Evolutionary conservation across 768 basidiomycete species (phyloP).

Genomic region (Boletales sp.): DNA sequence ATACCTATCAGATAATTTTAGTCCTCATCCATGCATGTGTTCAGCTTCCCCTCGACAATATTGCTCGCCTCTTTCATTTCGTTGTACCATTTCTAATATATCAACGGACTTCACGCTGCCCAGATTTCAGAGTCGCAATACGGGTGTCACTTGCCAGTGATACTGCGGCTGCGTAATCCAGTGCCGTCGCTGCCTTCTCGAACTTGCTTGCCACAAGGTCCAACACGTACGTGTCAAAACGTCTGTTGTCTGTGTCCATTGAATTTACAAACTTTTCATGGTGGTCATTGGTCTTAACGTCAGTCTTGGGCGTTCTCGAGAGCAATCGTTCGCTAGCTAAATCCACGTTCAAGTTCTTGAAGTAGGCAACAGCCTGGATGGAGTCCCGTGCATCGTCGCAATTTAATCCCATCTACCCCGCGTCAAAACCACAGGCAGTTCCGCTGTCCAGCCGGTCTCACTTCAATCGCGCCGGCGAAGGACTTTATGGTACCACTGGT

Average conservation of each 20-base stretch:
- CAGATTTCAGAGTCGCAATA: neutral
- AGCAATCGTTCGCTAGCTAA: neutral
- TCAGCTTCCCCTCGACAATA: neutral
- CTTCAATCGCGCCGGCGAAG: constrained; percentile 17
- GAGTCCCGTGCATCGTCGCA: constrained; percentile 4
- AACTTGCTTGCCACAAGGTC: neutral
- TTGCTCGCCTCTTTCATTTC: neutral
- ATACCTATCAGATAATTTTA: neutral
- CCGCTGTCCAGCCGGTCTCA: constrained; percentile 16
- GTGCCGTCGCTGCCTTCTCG: neutral
- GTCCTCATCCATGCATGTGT: too few relatives aligned
- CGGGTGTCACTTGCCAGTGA: neutral
- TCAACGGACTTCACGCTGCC: neutral
- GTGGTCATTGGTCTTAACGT: neutral
- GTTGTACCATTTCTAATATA: neutral
- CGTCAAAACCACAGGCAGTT: constrained; percentile 3
- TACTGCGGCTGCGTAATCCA: neutral
- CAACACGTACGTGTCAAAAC: constrained; percentile 3
- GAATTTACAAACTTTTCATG: neutral
- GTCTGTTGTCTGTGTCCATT: neutral
- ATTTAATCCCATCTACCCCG: neutral
- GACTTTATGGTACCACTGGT: constrained; percentile 22
- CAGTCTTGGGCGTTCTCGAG: neutral
- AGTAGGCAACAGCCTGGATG: constrained; percentile 9
- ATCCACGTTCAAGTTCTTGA: too few relatives aligned